Conservation (phyloP, 345 rosid genomes). For the Gossypium stocksii region DNA sequence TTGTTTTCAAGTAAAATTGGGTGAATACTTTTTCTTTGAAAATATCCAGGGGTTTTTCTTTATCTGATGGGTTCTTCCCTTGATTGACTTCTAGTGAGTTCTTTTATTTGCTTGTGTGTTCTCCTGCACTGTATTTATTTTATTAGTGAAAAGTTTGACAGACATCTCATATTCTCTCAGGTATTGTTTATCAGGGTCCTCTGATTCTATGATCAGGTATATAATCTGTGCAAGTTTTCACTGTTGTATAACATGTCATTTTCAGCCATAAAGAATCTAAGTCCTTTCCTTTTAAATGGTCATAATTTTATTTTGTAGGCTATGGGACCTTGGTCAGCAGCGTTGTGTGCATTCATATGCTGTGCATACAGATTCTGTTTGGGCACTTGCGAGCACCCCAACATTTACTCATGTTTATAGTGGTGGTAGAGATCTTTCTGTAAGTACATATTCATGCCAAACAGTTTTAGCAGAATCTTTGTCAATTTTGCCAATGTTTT, state of each 20-base stretch:
- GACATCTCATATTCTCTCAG: constrained; percentile 41
- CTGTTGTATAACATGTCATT: constrained; percentile 1
- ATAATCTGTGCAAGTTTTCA: constrained; percentile 16
- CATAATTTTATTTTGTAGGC: constrained; percentile 38
- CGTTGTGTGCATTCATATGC: constrained; percentile 98
- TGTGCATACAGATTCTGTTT: constrained; percentile 99
- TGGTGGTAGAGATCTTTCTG: constrained; percentile 97
- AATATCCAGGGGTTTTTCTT: neutral
- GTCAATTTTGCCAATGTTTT: constrained; percentile 10
- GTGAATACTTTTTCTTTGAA: neutral
- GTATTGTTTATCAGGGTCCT: constrained; percentile 96
- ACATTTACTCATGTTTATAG: constrained; percentile 95
- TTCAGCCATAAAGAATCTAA: constrained; percentile 13
- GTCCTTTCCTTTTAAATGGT: constrained; percentile 21
- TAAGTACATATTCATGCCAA: constrained; percentile 39
- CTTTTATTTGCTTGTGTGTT: neutral
- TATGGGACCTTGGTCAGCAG: constrained; percentile 99
- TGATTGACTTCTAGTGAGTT: neutral
- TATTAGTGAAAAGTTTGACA: neutral
- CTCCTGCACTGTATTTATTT: neutral
- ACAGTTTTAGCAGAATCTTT: neutral
- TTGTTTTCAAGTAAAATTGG: neutral
- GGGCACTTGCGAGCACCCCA: constrained; percentile 98
- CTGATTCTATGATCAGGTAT: constrained; percentile 99
- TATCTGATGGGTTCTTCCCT: neutral